These are phyloP conservation scores for Candida manassasensis DNA, from an alignment of 805 yeast species.

Conservation along the genomic window DNA sequence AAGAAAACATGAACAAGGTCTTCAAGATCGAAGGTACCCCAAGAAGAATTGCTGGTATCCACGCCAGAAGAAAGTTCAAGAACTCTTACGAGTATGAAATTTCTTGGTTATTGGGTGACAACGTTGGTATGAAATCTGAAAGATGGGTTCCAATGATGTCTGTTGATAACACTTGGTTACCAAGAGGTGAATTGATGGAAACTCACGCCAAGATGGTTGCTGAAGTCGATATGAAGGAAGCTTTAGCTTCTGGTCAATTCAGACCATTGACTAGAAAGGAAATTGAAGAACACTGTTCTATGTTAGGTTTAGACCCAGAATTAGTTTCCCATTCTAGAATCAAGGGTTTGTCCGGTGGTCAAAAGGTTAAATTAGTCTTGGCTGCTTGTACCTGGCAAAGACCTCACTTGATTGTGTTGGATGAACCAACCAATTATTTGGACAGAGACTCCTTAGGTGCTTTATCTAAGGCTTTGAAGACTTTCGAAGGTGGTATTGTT, in stretches of 20 bases:
- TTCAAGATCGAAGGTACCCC: conserved; percentile 98
- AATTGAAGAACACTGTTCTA: conserved; percentile 97
- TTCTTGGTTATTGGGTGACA: conserved; percentile 96
- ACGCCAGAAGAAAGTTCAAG: conserved; percentile 99
- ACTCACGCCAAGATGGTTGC: conserved; percentile 97
- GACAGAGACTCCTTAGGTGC: conserved; percentile 99
- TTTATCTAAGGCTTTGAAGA: conserved; percentile 96
- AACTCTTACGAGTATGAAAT: conserved; percentile 99
- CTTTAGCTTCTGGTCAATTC: conserved; percentile 99
- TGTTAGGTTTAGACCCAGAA: conserved; percentile 98
- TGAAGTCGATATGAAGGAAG: conserved; percentile 99
- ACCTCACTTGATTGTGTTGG: conserved; percentile 98
- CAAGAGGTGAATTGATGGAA: conserved; percentile 92
- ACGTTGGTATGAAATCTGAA: conserved; percentile 97
- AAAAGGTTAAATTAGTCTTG: conserved; percentile 97
- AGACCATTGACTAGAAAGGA: conserved; percentile 99
- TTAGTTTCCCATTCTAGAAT: conserved; percentile 99
- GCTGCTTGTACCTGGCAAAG: conserved; percentile 99
- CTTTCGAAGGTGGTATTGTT: conserved; percentile 99
- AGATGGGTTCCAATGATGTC: conserved; percentile 99
- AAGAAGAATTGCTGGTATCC: conserved; percentile 93
- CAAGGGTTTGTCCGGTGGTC: conserved; percentile 99
- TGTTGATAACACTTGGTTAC: conserved; percentile 99
- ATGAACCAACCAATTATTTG: conserved; percentile 99
- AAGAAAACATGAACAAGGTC: conserved; percentile 98